Conservation (phyloP, 1,139 yeast genomes). For the Blastobotrys serpentis region DNA sequence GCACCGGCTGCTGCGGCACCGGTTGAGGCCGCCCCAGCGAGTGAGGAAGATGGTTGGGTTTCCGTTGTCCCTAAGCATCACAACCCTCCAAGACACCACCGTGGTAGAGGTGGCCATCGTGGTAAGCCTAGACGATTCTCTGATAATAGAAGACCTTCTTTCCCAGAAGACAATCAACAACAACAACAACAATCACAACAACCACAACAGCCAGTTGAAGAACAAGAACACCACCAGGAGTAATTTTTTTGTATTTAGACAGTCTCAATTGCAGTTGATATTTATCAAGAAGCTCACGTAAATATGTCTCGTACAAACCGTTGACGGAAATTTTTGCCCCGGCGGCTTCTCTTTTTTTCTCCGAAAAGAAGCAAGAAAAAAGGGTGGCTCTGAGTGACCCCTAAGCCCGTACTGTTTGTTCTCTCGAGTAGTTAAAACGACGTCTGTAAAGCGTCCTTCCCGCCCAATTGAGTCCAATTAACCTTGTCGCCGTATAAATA, state of each 20-base stretch:
- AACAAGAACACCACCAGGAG: not conserved
- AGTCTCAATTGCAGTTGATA: constrained; percentile 3
- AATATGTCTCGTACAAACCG: too few species aligned
- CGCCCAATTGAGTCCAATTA: too few species aligned
- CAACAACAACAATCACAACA: not conserved
- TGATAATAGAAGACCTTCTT: constrained; percentile 2
- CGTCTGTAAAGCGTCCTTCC: too few species aligned
- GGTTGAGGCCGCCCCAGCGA: not conserved
- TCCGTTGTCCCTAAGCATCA: constrained; percentile 7
- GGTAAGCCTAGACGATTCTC: constrained; percentile 8
- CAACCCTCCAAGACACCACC: constrained; percentile 2
- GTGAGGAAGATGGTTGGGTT: constrained; percentile 9
- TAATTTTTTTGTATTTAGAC: constrained; percentile 3
- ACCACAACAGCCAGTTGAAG: not conserved
- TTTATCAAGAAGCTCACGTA: too few species aligned
- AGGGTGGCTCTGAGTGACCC: too few species aligned
- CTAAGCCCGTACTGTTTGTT: too few species aligned
- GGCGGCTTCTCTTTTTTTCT: not conserved
- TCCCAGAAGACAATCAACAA: constrained; percentile 1
- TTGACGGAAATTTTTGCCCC: too few species aligned
- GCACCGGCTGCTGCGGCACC: constrained; percentile 1
- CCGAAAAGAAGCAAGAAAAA: too few species aligned
- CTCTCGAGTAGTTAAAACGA: too few species aligned
- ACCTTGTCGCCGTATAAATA: too few species aligned
- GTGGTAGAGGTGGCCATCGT: constrained; percentile 6